Conservation (phyloP, 768 basidiomycete genomes). For the Clitopilus hobsonii region DNA sequence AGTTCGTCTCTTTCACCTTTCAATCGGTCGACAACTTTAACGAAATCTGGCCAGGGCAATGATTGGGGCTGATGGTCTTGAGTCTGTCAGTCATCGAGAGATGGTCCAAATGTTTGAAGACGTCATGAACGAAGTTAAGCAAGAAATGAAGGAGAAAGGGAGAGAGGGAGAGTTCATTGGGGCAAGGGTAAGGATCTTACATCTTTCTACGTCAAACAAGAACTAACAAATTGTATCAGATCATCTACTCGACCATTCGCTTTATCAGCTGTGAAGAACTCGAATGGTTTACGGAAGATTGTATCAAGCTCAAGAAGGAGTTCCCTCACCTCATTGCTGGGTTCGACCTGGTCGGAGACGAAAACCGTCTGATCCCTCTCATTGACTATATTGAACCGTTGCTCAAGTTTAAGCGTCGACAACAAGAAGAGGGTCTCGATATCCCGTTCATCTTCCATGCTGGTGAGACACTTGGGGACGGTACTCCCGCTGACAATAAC, state of each 20-base stretch:
- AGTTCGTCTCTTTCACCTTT: conserved; percentile 29
- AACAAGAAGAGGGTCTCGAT: conserved; percentile 52
- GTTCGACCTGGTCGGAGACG: conserved; percentile 79
- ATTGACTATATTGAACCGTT: conserved; percentile 60
- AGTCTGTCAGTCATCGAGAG: conserved; percentile 53
- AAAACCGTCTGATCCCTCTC: conserved; percentile 56
- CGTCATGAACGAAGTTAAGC: conserved; percentile 49
- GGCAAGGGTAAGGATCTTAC: conserved; percentile 43
- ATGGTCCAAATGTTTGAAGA: conserved; percentile 52
- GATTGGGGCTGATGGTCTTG: conserved; percentile 49
- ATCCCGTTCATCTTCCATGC: conserved; percentile 80
- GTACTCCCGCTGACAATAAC: conserved; percentile 63
- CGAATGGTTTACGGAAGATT: conserved; percentile 68
- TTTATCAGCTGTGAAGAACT: conserved; percentile 51
- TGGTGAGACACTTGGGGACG: conserved; percentile 78
- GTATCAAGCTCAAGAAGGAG: conserved; percentile 65
- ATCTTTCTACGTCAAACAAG: background rate
- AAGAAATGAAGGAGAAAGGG: conserved; percentile 43
- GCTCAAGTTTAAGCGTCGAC: conserved; percentile 51
- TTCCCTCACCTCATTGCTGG: conserved; percentile 73
- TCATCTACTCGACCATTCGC: conserved; percentile 68
- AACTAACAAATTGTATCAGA: conserved; percentile 27
- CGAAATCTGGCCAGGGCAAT: conserved; percentile 37
- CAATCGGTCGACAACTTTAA: conserved; percentile 3
- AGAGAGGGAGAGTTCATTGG: conserved; percentile 62